Conservation (phyloP, 83 land plant species). For the Thuja plicata region DNA sequence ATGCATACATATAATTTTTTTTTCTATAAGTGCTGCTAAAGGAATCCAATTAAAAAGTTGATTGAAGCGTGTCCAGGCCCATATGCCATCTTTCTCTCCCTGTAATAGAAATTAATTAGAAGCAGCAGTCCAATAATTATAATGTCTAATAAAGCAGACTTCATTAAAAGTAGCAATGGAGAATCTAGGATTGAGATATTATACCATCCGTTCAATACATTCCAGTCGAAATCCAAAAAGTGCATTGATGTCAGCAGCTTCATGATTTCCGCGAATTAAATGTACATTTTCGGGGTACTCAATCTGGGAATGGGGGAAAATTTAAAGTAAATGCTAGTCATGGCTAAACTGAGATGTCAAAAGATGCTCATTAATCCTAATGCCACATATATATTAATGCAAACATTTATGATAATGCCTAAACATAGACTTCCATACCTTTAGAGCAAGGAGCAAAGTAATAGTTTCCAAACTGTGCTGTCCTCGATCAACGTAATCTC, state of each 20-base stretch:
- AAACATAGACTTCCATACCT: slow-evolving; percentile 44
- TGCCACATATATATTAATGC: neutral
- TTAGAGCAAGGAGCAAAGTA: slow-evolving; percentile 86
- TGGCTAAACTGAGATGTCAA: neutral
- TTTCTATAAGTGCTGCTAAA: slow-evolving; percentile 89
- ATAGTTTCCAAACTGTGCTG: slow-evolving; percentile 98
- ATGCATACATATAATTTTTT: slow-evolving; percentile 97
- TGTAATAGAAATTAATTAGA: slow-evolving; percentile 17
- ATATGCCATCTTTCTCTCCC: slow-evolving; percentile 96
- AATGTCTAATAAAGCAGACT: neutral
- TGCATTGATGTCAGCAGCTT: slow-evolving; percentile 97
- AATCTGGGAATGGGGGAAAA: slow-evolving; percentile 51
- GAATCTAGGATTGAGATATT: neutral
- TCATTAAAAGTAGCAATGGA: neutral
- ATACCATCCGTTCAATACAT: slow-evolving; percentile 97
- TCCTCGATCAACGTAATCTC: slow-evolving; percentile 98
- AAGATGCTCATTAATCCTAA: neutral
- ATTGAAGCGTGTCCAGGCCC: slow-evolving; percentile 98
- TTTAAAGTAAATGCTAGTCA: neutral
- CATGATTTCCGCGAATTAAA: slow-evolving; percentile 94
- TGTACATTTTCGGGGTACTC: slow-evolving; percentile 92
- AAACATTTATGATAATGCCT: neutral
- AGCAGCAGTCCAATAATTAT: neutral
- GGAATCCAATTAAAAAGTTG: slow-evolving; percentile 94
- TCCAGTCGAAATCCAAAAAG: slow-evolving; percentile 96